A percentile compares a stretch with the other conserved stretches of the same genome.
These are phyloP conservation scores for Apocynum venetum DNA, from an alignment of 257 asterid genomes.

Conservation along the genomic window DNA sequence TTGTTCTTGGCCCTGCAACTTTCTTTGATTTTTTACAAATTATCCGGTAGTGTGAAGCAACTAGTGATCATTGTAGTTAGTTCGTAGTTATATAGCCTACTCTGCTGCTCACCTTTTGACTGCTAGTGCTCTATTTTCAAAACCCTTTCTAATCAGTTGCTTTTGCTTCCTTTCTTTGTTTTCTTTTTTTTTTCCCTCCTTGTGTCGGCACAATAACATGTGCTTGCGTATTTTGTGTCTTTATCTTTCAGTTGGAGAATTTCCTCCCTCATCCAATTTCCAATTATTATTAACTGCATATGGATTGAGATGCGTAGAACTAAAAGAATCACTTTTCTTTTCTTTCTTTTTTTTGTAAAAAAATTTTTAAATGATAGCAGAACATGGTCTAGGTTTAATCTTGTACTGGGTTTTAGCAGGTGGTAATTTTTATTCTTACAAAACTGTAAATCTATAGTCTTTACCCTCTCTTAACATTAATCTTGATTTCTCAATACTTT, in stretches of 20 bases:
- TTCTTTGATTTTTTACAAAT: not conserved
- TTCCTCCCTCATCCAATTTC: not conserved
- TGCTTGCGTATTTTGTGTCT: not conserved
- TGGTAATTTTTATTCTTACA: not conserved
- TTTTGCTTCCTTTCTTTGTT: not conserved
- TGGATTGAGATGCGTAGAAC: not conserved
- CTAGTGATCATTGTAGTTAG: not conserved
- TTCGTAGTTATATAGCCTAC: not conserved
- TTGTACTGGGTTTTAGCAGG: not conserved
- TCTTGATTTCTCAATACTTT: not conserved
- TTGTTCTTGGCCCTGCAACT: not conserved
- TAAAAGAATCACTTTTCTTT: not conserved
- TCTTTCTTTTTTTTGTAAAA: too few relatives aligned
- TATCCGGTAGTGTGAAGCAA: not conserved
- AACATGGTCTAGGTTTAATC: not conserved
- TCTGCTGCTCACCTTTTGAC: not conserved
- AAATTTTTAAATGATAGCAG: too few relatives aligned
- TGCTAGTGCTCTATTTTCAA: not conserved
- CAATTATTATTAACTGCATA: not conserved
- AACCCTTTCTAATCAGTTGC: not conserved
- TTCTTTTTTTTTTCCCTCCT: too few relatives aligned
- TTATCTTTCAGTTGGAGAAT: not conserved
- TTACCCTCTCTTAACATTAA: not conserved
- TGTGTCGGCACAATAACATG: not conserved
- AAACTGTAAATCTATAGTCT: not conserved